A percentile compares a stretch with the other conserved stretches of the same genome.
phyloP scores from a whole-genome alignment of 2,329 filamentous ascomycete species.

The Calonectria pseudoturangicola region DNA sequence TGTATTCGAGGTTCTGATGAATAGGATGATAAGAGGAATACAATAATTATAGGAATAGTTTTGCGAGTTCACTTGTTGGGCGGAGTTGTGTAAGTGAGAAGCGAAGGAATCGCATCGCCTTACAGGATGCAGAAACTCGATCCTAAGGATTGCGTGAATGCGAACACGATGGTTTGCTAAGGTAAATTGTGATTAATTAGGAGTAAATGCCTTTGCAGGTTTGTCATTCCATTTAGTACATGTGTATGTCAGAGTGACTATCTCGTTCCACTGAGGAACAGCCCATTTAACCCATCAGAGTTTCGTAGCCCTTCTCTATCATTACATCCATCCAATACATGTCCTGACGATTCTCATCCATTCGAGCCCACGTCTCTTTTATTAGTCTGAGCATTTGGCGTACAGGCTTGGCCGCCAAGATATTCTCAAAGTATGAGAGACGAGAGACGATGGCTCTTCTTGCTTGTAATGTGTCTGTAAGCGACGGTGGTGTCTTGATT shows the following conservation, averaged over 20 bases:
- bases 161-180: conserved; percentile 4
- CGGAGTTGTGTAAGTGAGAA: background rate
- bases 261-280: background rate
- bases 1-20: conserved; percentile 4
- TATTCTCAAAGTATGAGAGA: conserved; percentile 47
- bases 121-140: background rate
- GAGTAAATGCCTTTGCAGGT: background rate
- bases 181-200: background rate
- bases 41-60: conserved; percentile 3
- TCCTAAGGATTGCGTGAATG: background rate
- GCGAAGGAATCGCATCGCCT: background rate
- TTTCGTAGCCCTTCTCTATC: conserved; percentile 56
- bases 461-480: conserved; percentile 44
- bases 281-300: conserved; percentile 51
- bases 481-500: conserved; percentile 34
- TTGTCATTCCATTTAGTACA: conserved; percentile 25
- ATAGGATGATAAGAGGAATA: conserved; percentile 14
- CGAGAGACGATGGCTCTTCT: conserved; percentile 44
- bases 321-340: conserved; percentile 67
- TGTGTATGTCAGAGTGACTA: no score
- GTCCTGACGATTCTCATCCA: conserved; percentile 60
- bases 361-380: conserved; percentile 48
- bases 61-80: background rate
- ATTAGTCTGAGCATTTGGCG: conserved; percentile 47
- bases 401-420: conserved; percentile 52